Base-by-base conservation (phyloP, 495 filamentous ascomycete species). In the Entonaema liquescens region DNA sequence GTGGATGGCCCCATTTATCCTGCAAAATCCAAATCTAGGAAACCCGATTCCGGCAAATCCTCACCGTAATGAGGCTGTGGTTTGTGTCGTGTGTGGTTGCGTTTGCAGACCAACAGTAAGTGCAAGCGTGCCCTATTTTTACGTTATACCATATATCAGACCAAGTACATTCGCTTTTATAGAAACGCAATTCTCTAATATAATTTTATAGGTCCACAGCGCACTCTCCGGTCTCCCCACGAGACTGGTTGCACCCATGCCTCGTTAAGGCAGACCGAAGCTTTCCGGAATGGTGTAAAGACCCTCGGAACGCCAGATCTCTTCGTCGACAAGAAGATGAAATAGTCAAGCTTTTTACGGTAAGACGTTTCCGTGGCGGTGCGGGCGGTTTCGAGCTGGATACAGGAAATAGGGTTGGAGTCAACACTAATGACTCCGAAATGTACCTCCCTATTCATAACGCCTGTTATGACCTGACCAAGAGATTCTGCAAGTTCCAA, bases 31-130 rank as follows among this genome's bases (percentile, higher is more conserved):
- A n/a, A n/a, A n/a, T n/a, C n/a, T n/a, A n/a, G n/a, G n/a, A n/a
- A n/a, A n/a, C n/a, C n/a, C n/a, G 38, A 42, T 13, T 17, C 3
- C 38, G 19, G 25, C 3, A 15, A 26, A 26, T 28, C 21, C 47
- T 15, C 0, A 5, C 44, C 6, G 23, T 26, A 15, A 69, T 17
- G n/a, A 67, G 0, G 25, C 26, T 4, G 65, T 74, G 0, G 38
- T 65, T 11, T 76, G 74, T 40, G 68, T 71, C 15, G 59, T 71
- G 1, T 76, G 74, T 11, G 71, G 74, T 28, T 65, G 57, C 15
- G 31, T 74, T 9, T 74, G 60, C 38, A 55, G 36, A 5, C 57
- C 64, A 28, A 67, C 58, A 0, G 70, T 72, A 65, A 53, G 70
- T 65, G 47, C 44, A 11, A 33, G 35, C 36, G 28, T 9, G 12